phyloP scores from a whole-genome alignment of 2,329 filamentous ascomycete species.

The Nemania bipapillata region DNA sequence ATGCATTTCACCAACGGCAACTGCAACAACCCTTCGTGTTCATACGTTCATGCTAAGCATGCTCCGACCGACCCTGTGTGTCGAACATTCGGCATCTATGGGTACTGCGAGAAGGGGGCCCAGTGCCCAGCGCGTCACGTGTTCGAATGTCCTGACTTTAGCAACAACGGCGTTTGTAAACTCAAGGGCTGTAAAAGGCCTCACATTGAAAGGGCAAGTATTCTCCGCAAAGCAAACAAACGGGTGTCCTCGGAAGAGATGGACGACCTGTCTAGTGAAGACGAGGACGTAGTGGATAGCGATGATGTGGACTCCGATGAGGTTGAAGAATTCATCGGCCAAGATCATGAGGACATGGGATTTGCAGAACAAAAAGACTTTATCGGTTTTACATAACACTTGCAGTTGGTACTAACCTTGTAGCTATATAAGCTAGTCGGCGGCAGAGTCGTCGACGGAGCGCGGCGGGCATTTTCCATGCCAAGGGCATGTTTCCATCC shows the following conservation, averaged over 20 bases:
- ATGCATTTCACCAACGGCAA: conserved; percentile 89
- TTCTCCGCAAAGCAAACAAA: conserved; percentile 74
- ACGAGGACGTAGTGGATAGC: conserved; percentile 74
- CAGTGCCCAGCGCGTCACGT: conserved; percentile 85
- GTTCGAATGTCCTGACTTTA: conserved; percentile 93
- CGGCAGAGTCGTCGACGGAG: conserved; percentile 26
- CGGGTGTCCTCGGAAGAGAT: conserved; percentile 60
- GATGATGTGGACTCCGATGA: conserved; percentile 84
- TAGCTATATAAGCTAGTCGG: conserved; percentile 33
- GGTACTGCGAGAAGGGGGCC: conserved; percentile 86
- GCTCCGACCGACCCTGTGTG: conserved; percentile 83
- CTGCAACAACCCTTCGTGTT: conserved; percentile 87
- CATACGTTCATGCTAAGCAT: conserved; percentile 85
- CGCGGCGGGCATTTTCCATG: conserved; percentile 18
- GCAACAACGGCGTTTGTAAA: conserved; percentile 86
- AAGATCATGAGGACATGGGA: conserved; percentile 66
- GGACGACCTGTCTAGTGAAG: conserved; percentile 81
- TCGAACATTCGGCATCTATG: conserved; percentile 82
- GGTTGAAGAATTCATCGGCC: conserved; percentile 71
- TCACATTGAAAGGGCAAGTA: conserved; percentile 87
- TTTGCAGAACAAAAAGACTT: conserved; percentile 70
- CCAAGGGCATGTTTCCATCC: conserved; percentile 1
- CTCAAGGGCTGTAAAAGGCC: conserved; percentile 83
- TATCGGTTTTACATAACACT: conserved; percentile 59
- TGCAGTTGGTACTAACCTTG: conserved; percentile 40